Evolutionary conservation across 306 rosid species (phyloP), one percentile per base, ranked within the genome.

Genomic region (Mucuna pruriens): DNA sequence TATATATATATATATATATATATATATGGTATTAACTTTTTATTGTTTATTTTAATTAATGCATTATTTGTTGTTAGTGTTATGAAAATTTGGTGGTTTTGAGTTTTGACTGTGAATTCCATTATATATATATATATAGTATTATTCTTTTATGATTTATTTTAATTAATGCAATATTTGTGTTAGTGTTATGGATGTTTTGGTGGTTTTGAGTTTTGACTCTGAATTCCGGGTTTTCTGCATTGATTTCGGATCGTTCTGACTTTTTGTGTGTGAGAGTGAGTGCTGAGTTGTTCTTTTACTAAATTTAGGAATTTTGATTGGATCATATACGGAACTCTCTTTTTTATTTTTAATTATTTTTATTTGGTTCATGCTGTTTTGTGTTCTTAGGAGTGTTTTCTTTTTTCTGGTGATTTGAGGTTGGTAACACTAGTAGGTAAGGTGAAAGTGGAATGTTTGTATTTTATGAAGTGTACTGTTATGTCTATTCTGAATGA

Each of bases 161-260:
- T 68, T 69, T 44, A 1, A 39, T 34, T 26, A 71, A 48, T 33
- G 71, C 16, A 16, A 22, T 63, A 4, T 17, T 57, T 45, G 10
- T 57, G 34, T 36, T 10, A 23, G 22, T 52, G 2, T 17, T 54
- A 15, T 40, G 67, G 0, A 31, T 60, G 20, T 20, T 54, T 29
- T 36, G 63, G 19, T 74, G 61, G 7, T 36, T 23, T 25, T 31
- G 22, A 62, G 51, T 61, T 86, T 82, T 83, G 66, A 75, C 74
- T 82, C n/a, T 51, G 17, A 78, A 19, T 75, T 79, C 74, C 77
- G 80, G 19, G n/a, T 52, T 44, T 69, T 46, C 13, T n/a, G 82
- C 77, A 75, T 75, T 48, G 29, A 86, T 79, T 86, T 79, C 60
- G 73, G 86, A 79, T 86, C 80, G 0, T 71, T 80, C 82, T 76